Evolutionary conservation across 2,329 filamentous ascomycete species (phyloP), one percentile per base, ranked within the genome.

Genomic region (Ascosphaera acerosa): DNA sequence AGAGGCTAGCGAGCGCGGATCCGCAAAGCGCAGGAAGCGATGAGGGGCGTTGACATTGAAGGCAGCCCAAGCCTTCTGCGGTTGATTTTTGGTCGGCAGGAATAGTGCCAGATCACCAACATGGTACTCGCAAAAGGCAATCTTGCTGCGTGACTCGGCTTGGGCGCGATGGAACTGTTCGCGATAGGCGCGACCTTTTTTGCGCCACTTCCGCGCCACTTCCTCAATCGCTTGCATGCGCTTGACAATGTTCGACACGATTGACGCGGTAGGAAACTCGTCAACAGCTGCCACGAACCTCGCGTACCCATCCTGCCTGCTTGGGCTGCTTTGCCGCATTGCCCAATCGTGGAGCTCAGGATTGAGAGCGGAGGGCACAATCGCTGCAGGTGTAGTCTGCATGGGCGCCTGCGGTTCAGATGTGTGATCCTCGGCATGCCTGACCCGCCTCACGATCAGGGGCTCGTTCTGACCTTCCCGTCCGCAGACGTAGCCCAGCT

Each of bases 1-100:
- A 30, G 70, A 72, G 18, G 73, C 69, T 4, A 97, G 59, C 36
- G 78, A 73, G 51, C 97, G 89, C 1, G 64, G 64, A 42, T 94
- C 84, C 48, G 89, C 76, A 50, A 97, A 87, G 20, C 81, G 76
- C 2, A 97, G 62, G 55, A 97, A 97, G 55, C 87, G 94, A 49
- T 97, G 87, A 6, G 87, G 87, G 36, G 84, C 90, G 1, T 82
- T 84, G 18, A 97, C 77, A 44, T 97, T 97, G 62, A 97, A 97
- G 1, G 87, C 87, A 4, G 87, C 87, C 87, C 87, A 97, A 1
- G 87, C 84, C 10, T 84, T 76, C 3, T 81, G 87, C 22, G 76
- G 77, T 52, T 94, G 82, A 47, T 92, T 94, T 20, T 84, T 66
- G 0, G 87, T 97, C 0, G 87, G 87, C 25, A 97, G 56, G 56